phyloP scores from a whole-genome alignment of 2,329 filamentous ascomycete genomes.

The Botrytis aclada region DNA sequence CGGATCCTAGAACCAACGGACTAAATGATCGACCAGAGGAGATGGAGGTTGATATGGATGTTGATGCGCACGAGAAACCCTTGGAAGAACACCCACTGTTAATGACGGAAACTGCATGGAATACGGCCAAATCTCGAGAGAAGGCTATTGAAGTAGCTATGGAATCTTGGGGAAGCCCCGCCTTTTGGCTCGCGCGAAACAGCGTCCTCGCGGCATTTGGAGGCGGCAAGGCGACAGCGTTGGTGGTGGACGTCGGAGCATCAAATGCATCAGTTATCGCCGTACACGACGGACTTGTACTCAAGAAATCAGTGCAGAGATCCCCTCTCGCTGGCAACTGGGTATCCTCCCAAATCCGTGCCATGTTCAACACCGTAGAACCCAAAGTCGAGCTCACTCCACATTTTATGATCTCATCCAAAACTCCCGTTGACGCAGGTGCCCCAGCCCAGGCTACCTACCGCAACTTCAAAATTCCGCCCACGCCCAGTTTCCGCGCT shows the following conservation, averaged over 20 bases:
- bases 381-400: conserved; percentile 72
- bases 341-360: conserved; percentile 83
- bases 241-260: conserved; percentile 89
- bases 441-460: conserved; percentile 73
- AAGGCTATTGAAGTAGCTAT: conserved; percentile 95
- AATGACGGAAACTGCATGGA: conserved; percentile 94
- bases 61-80: conserved; percentile 67
- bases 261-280: conserved; percentile 86
- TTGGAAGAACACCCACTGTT: conserved; percentile 86
- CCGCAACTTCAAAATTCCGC: conserved; percentile 62
- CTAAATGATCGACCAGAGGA: conserved; percentile 61
- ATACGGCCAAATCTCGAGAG: conserved; percentile 80
- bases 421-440: conserved; percentile 83
- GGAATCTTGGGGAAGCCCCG: conserved; percentile 93
- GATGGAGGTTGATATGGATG: conserved; percentile 48
- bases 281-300: conserved; percentile 89
- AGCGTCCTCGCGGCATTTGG: conserved; percentile 90
- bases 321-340: conserved; percentile 86
- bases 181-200: conserved; percentile 87
- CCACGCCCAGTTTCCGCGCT: conserved; percentile 68
- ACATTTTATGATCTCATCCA: conserved; percentile 83
- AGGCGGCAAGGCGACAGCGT: conserved; percentile 85
- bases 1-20: conserved; percentile 70
- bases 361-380: conserved; percentile 69
- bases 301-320: conserved; percentile 84